Base-by-base conservation (phyloP, 257 asterid genomes). In the Craterostigma plantagineum region DNA sequence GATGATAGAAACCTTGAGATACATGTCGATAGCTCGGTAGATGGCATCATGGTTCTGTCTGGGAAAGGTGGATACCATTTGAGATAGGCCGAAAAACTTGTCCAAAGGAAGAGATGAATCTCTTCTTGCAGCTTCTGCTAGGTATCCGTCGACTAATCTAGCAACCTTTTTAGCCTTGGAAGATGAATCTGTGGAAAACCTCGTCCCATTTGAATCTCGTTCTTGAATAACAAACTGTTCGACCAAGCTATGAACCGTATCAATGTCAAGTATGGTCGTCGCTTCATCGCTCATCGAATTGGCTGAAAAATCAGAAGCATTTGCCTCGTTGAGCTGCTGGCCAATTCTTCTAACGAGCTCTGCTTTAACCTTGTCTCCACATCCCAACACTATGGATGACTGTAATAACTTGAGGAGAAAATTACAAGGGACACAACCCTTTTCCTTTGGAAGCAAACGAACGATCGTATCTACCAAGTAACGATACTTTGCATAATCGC, bases 1-100 rank as follows among this genome's bases (percentile, higher is more conserved):
- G 30, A 23, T 2, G 43, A 36, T 51, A 50, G 13, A 9, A 58
- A 79, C 93, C 95, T 79, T 79, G 59, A 83, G 79, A 49, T 64
- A 79, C 73, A 71, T 74, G 61, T 79, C 95, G 35, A 83, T 67
- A 10, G 93, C 91, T 0, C 91, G 86, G 64, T 83, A 83, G 18
- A 83, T 58, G 27, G 87, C 85, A 51, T 79, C 95, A 16, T 79
- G 91, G 3, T 79, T 68, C 44, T 55, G 59, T 57, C 95, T 73
- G 2, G 77, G 75, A 50, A 71, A 76, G 40, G 62, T 57, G 12
- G 86, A 65, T 1, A 73, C 92, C 77, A 68, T 61, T 42, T 71
- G 69, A 1, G 83, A 73, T 11, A 83, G 69, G 47, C 63, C 76
- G 27, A 79, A 43, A 48, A 83, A 76, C 59, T 66, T 61, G 10